Conservation (phyloP, 192 early-diverging fungal species). For the Mortierella hygrophila region DNA sequence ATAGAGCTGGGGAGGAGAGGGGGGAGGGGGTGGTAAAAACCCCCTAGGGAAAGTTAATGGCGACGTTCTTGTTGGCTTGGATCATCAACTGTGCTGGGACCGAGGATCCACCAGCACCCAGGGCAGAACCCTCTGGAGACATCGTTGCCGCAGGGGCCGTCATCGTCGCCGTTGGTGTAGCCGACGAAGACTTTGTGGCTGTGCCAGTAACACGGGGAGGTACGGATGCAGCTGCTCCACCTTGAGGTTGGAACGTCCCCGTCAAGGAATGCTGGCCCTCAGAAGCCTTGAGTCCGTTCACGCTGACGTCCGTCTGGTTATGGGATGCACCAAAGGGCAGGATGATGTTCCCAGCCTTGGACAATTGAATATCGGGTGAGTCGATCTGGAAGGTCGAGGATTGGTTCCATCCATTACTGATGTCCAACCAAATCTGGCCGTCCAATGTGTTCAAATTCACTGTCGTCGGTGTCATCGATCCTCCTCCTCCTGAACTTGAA, state of each 20-base stretch:
- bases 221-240: not conserved
- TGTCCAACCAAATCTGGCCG: slow-evolving; percentile 30
- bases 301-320: slow-evolving; percentile 9
- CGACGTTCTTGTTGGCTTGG: slow-evolving; percentile 41
- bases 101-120: slow-evolving; percentile 24
- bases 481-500: not conserved
- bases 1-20: not conserved
- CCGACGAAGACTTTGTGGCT: not conserved
- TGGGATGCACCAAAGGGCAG: slow-evolving; percentile 9
- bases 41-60: slow-evolving; percentile 38
- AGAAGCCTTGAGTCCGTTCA: slow-evolving; percentile 12
- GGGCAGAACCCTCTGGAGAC: not conserved
- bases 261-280: slow-evolving; percentile 18
- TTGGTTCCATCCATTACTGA: slow-evolving; percentile 43
- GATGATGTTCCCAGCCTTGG: slow-evolving; percentile 16
- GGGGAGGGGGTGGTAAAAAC: not conserved
- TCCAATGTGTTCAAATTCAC: slow-evolving; percentile 41
- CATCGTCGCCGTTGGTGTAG: not conserved
- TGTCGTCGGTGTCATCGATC: not conserved
- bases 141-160: not conserved
- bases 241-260: slow-evolving; percentile 1
- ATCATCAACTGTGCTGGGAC: slow-evolving; percentile 26
- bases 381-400: slow-evolving; percentile 25
- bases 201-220: not conserved
- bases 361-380: slow-evolving; percentile 22